Base-by-base conservation (phyloP, 2,329 filamentous ascomycete species). In the Alternaria longipes region DNA sequence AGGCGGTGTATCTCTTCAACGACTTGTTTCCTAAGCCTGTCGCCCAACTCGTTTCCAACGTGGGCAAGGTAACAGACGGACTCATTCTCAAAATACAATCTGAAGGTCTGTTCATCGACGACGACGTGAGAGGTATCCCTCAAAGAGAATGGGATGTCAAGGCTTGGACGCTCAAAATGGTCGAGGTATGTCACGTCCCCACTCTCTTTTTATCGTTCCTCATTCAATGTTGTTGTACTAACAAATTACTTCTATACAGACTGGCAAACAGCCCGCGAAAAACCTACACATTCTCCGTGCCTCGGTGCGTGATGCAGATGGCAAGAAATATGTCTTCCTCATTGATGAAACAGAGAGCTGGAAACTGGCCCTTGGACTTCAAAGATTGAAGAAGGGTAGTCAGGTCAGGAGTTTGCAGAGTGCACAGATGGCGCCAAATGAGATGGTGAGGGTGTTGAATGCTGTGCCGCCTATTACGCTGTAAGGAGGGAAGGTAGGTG, bases 141-240 rank as follows among this genome's bases (percentile, higher is more conserved):
- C 93, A 98, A 80, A 89, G 95, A 61, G 95, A 99, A 81, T 99
- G 95, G 95, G 95, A 99, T 78, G 89, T 98, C 75, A 98, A 98
- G 80, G 94, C 94, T 26, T 98, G 95, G 95, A 97, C 93, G 44
- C 87, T 99, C 81, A 97, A 97, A 81, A 83, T 91, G 67, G 89
- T 96, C 79, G 95, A 98, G 86, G 76, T 77, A 72, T 61, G 74
- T 64, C 11, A 3, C 34, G 8, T 14, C 54, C 11, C 16, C 32
- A 30, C 18, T n/a, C 12, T 40, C 16, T 18, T 16, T 18, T 11
- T 34, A 0, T 40, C 28, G n/a, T 54, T 32, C 4, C n/a, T 20
- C 3, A 2, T 47, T 41, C 51, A 24, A 30, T 14, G 20, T 9
- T 24, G 8, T 66, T 24, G 9, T 66, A 56, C 66, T 69, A 51